A percentile compares a stretch with the other conserved stretches of the same genome.
Conservation (phyloP, 2,329 filamentous ascomycete species). For the Hymenoscyphus scutula region DNA sequence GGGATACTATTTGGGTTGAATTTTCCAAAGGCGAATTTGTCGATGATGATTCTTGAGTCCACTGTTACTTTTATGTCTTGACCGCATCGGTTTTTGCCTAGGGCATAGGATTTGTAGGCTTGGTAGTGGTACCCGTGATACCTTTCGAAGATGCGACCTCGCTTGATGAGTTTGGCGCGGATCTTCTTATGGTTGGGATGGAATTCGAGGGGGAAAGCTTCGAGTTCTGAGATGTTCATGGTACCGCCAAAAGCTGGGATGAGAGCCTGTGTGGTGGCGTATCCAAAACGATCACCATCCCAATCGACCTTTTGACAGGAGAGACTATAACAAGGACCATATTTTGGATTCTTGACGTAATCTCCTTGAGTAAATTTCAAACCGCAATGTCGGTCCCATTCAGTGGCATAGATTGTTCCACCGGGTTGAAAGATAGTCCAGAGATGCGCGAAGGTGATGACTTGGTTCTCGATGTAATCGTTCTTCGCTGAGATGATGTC, state of each 20-base stretch:
- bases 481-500: constrained; percentile 48
- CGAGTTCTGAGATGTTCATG: neutral
- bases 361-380: constrained; percentile 31
- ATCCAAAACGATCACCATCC: constrained; percentile 47
- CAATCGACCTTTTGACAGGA: constrained; percentile 42
- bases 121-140: constrained; percentile 5
- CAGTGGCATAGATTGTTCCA: constrained; percentile 42
- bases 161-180: neutral
- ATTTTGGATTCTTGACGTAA: constrained; percentile 29
- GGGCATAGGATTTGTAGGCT: neutral
- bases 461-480: constrained; percentile 52
- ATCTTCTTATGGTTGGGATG: constrained; percentile 10
- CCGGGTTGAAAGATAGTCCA: constrained; percentile 55
- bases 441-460: constrained; percentile 51
- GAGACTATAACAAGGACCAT: constrained; percentile 33
- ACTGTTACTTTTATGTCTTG: neutral
- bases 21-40: neutral
- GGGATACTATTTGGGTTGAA: neutral
- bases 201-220: constrained; percentile 3
- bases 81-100: neutral
- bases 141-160: neutral
- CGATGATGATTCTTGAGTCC: constrained; percentile 2
- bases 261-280: neutral
- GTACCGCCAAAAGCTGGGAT: constrained; percentile 7
- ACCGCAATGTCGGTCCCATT: constrained; percentile 43